phyloP scores from a whole-genome alignment of 768 basidiomycete genomes.

The Termitomyces sp. region DNA sequence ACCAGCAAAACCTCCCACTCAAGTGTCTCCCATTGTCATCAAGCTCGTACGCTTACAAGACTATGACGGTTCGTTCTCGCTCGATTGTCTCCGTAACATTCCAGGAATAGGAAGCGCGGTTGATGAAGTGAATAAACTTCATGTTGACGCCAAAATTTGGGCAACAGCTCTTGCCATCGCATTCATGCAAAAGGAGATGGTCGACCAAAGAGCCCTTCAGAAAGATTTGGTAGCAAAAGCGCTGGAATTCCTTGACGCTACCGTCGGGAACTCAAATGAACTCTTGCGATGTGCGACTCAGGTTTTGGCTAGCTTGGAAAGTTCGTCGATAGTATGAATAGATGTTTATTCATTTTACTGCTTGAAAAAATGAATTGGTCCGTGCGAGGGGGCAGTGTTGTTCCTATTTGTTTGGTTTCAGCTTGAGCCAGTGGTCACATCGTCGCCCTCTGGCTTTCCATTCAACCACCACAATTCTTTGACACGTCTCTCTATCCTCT shows the following conservation, averaged over 20 bases:
- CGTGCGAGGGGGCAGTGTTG: constrained; percentile 25
- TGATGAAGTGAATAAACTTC: constrained; percentile 21
- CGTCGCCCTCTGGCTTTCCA: constrained; percentile 13
- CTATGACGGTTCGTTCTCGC: constrained; percentile 44
- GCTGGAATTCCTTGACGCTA: constrained; percentile 27
- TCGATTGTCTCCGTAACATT: constrained; percentile 24
- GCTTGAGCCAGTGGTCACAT: constrained; percentile 19
- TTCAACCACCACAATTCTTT: constrained; percentile 19
- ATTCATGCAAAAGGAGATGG: constrained; percentile 33
- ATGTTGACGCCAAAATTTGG: constrained; percentile 36
- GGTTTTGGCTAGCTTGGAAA: not conserved
- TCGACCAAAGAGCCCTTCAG: constrained; percentile 33
- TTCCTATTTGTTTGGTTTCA: constrained; percentile 20
- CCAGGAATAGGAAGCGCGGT: constrained; percentile 28
- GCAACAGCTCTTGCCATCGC: constrained; percentile 42
- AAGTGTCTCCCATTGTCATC: constrained; percentile 21
- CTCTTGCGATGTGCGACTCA: constrained; percentile 11
- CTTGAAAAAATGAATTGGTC: constrained; percentile 17
- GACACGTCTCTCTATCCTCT: constrained; percentile 6
- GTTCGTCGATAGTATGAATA: not conserved
- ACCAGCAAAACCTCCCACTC: not conserved
- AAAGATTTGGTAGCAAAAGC: constrained; percentile 37
- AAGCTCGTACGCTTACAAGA: constrained; percentile 32
- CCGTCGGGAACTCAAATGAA: constrained; percentile 11
- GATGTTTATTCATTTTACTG: not conserved